A percentile compares a stretch with the other conserved stretches of the same genome.
Conservation (phyloP, 371 early-diverging fungal species). For the Mucor saturninus region DNA sequence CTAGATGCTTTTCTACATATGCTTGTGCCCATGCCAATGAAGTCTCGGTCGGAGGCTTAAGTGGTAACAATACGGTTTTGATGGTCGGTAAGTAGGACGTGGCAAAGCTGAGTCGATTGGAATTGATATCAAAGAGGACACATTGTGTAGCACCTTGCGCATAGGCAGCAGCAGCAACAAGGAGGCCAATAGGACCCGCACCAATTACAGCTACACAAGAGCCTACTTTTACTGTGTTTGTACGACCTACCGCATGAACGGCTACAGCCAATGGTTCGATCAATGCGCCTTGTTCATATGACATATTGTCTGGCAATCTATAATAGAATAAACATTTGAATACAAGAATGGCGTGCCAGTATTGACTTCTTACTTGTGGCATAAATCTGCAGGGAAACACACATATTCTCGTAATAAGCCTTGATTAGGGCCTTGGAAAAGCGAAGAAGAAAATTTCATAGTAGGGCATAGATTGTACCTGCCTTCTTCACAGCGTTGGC, state of each 20-base stretch:
- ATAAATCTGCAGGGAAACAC: conserved; percentile 44
- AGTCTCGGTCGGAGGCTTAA: conserved; percentile 22
- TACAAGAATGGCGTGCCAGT: not conserved
- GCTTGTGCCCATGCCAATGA: conserved; percentile 26
- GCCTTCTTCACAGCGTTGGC: conserved; percentile 48
- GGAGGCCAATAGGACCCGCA: conserved; percentile 63
- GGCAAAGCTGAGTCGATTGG: conserved; percentile 40
- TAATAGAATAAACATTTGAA: conserved; percentile 7
- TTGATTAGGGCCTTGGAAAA: conserved; percentile 50
- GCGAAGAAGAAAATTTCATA: conserved; percentile 40
- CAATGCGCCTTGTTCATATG: conserved; percentile 61
- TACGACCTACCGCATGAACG: conserved; percentile 60
- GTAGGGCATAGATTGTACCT: conserved; percentile 51
- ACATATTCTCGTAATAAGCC: conserved; percentile 50
- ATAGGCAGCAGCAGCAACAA: conserved; percentile 47
- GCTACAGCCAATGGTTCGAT: conserved; percentile 47
- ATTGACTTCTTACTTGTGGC: conserved; percentile 37
- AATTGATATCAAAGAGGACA: conserved; percentile 29
- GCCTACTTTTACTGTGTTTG: conserved; percentile 54
- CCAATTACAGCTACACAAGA: conserved; percentile 64
- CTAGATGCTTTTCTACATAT: conserved; percentile 19
- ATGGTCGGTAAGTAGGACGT: conserved; percentile 17
- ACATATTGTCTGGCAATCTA: conserved; percentile 52
- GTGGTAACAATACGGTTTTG: conserved; percentile 10
- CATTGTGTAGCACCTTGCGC: conserved; percentile 48